Base-by-base conservation (phyloP, 2,329 filamentous ascomycete species). In the Neonectria neomacrospora region DNA sequence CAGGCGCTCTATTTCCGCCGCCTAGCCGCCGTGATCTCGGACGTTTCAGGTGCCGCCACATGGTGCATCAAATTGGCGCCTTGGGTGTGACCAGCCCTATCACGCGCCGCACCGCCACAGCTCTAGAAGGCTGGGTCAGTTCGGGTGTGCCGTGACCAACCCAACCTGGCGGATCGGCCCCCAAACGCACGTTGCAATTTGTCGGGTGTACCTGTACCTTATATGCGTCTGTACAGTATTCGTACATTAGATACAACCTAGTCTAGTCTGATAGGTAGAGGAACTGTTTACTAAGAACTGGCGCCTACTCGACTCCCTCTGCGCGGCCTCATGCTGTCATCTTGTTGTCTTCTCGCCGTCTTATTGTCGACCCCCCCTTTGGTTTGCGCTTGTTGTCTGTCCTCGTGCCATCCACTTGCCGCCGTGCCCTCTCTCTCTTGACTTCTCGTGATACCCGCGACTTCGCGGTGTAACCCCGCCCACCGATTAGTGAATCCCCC, bases 11-110 rank as follows among this genome's bases (percentile, higher is more conserved):
- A 28, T 18, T 14, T 37, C 14, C 54, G 12, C 9, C 18, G 23
- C 22, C 26, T 47, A 54, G 32, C 47, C 48, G 59, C 54, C 30
- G 47, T 22, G 52, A 48, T 32, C 45, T 51, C 16, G 10, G 26
- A 23, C n/a, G 61, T 64, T 64, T 64, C 61, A 59, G 22, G 37
- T 47, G 52, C 52, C 28, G 52, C 44, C 56, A 6, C 18, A n/a
- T 18, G 30, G 41, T 48, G 60, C 61, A 44, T 22, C 39, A 41
- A 14, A 22, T 47, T 51, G 61, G 61, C 61, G 61, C 52, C 44
- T 56, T 47, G 44, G 32, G 56, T 41, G 20, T 34, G 51, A 22
- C 28, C 58, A 44, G 53, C 53, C 51, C 58, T 60, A 60, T 55
- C 55, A 39, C 37, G 23, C 26, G 26, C 47, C 14, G 39, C 32